Evolutionary conservation across 352 stramenopile genomes (phyloP).

Genomic region (Pythium aristosporum): DNA sequence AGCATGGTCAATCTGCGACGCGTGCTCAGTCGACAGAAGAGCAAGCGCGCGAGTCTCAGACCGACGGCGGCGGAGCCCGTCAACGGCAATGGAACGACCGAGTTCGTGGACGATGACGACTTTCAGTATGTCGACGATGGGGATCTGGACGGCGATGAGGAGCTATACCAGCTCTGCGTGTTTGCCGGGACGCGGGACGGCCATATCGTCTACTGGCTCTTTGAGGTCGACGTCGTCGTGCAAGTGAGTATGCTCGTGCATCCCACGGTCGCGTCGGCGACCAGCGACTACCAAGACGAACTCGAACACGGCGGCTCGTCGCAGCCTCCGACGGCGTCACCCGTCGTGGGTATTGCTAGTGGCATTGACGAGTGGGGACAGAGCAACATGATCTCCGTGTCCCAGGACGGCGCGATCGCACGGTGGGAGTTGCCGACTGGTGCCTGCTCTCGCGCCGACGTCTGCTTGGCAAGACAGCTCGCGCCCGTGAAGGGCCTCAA

Average conservation of each 20-base stretch:
- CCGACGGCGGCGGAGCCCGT: neutral
- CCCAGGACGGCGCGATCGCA: constrained; percentile 49
- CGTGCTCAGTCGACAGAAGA: constrained; percentile 29
- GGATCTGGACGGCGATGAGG: constrained; percentile 32
- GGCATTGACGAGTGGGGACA: constrained; percentile 80
- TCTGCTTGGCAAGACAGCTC: constrained; percentile 51
- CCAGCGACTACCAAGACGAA: constrained; percentile 18
- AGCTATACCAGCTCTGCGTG: constrained; percentile 57
- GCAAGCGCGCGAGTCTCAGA: constrained; percentile 23
- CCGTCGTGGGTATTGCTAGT: constrained; percentile 60
- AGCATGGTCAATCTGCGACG: constrained; percentile 31
- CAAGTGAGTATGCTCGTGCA: constrained; percentile 70
- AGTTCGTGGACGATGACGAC: constrained; percentile 28
- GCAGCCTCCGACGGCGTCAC: constrained; percentile 12
- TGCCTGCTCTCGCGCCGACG: constrained; percentile 52
- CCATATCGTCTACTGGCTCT: constrained; percentile 69
- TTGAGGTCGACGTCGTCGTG: constrained; percentile 53
- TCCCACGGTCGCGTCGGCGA: constrained; percentile 8
- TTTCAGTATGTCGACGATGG: constrained; percentile 45
- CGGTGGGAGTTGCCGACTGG: constrained; percentile 72
- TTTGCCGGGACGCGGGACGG: constrained; percentile 70
- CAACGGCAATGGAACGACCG: neutral
- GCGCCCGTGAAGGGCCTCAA: constrained; percentile 65
- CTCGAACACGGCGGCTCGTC: neutral
- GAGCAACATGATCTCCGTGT: constrained; percentile 64